Conservation (phyloP, 2,329 filamentous ascomycete species). For the Phyllosticta citriasiana region DNA sequence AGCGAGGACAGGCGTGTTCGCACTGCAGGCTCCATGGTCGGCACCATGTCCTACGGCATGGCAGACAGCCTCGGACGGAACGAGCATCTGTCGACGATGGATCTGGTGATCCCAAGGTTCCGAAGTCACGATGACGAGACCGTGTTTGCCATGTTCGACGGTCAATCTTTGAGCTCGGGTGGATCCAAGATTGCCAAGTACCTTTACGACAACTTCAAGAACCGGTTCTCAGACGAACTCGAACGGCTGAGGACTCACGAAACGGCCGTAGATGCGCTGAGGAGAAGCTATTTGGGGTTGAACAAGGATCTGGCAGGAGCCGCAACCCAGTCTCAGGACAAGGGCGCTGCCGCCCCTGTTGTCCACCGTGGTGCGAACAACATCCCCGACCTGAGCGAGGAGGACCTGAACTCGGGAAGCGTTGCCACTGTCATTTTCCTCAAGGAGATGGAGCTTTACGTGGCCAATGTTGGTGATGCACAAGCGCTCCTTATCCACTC, state of each 20-base stretch:
- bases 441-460: constrained; percentile 78
- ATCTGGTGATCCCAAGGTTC: constrained; percentile 88
- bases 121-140: constrained; percentile 84
- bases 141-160: constrained; percentile 90
- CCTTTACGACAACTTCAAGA: constrained; percentile 88
- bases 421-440: constrained; percentile 89
- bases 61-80: constrained; percentile 87
- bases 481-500: constrained; percentile 92
- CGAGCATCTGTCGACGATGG: constrained; percentile 90
- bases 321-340: constrained; percentile 59
- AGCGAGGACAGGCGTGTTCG: constrained; percentile 90
- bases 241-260: constrained; percentile 63
- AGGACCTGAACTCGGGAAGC: constrained; percentile 81
- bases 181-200: constrained; percentile 96
- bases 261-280: constrained; percentile 69
- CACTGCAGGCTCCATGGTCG: constrained; percentile 91
- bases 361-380: constrained; percentile 59
- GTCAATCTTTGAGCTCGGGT: constrained; percentile 75
- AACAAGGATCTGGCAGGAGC: constrained; percentile 91
- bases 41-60: constrained; percentile 91
- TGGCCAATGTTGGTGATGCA: constrained; percentile 91
- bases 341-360: constrained; percentile 27
- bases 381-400: constrained; percentile 70
- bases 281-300: constrained; percentile 74
- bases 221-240: constrained; percentile 73